phyloP scores from a whole-genome alignment of 495 filamentous ascomycete species.

The Tuber magnatum region DNA sequence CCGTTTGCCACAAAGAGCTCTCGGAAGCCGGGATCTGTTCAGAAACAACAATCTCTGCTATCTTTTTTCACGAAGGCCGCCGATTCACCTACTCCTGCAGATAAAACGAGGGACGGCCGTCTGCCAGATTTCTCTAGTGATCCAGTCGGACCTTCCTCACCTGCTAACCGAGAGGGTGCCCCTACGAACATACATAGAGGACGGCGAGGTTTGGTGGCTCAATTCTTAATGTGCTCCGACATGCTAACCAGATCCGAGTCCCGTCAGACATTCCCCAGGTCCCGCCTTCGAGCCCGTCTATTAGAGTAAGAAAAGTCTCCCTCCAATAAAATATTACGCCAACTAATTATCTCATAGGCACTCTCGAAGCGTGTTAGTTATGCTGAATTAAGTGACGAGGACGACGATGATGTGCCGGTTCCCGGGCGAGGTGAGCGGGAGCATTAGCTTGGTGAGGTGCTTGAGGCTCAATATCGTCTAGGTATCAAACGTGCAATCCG shows the following conservation, averaged over 20 bases:
- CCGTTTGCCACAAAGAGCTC: constrained; percentile 1
- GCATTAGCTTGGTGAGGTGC: neutral
- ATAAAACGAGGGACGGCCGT: neutral
- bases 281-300: constrained; percentile 24
- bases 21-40: constrained; percentile 20
- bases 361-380: constrained; percentile 5
- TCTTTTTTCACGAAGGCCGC: constrained; percentile 33
- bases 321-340: neutral
- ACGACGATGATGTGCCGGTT: neutral
- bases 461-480: neutral
- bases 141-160: constrained; percentile 22
- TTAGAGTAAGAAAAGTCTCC: constrained; percentile 12
- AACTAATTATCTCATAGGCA: neutral
- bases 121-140: constrained; percentile 18
- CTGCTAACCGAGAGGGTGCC: constrained; percentile 14
- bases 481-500: neutral
- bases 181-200: constrained; percentile 10
- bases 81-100: neutral
- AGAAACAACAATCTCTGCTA: constrained; percentile 32
- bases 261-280: constrained; percentile 16
- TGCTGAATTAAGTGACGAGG: constrained; percentile 6
- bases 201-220: constrained; percentile 13
- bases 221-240: neutral
- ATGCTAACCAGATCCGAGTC: constrained; percentile 5
- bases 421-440: neutral